Evolutionary conservation across 1,284 basidiomycete genomes (phyloP), one percentile per base, ranked within the genome.

Genomic region (Rhodotorula mucilaginosa): DNA sequence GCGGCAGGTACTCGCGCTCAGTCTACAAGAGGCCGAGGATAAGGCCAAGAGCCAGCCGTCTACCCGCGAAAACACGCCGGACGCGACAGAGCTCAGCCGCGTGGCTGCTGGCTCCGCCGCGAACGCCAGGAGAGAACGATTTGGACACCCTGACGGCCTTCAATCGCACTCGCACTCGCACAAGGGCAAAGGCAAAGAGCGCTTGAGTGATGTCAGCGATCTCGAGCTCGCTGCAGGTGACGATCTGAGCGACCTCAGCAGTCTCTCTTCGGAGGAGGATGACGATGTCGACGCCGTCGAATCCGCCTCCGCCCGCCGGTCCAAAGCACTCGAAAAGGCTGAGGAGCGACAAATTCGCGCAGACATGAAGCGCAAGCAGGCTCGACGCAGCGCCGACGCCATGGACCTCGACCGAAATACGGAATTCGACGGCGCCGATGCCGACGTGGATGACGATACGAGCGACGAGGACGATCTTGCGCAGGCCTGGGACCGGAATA

Each of bases 301-400:
- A 4, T 29, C 44, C 23, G 52, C 13, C 5, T 26, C 12, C 2
- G 18, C n/a, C 15, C 56, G 51, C n/a, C 39, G 39, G 10, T 23
- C 15, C 19, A 46, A 61, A n/a, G 64, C 52, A 23, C 44, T 67
- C 19, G 65, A 60, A 63, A 64, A 67, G 59, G 63, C 64, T 16
- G 75, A 76, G 64, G 77, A 78, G 70, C 57, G 65, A 29, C 61
- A 69, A 15, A 58, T 78, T 18, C 70, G 76, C 39, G 67, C 56
- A 8, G 77, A 78, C 49, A 58, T 75, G 7, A 69, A 73, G 54
- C 56, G 58, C 47, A 59, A 47, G 44, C 59, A 47, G 16, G 57
- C 51, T 21, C 51, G 34, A 26, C 21, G 68, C 58, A 52, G 39
- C 39, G 52, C 47, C 5, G 31, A 26, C n/a, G 63, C 34, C 26